A percentile compares a stretch with the other conserved stretches of the same genome.
Conservation (phyloP, 2,329 filamentous ascomycete genomes). For the Exophiala phaeomuriformis region DNA sequence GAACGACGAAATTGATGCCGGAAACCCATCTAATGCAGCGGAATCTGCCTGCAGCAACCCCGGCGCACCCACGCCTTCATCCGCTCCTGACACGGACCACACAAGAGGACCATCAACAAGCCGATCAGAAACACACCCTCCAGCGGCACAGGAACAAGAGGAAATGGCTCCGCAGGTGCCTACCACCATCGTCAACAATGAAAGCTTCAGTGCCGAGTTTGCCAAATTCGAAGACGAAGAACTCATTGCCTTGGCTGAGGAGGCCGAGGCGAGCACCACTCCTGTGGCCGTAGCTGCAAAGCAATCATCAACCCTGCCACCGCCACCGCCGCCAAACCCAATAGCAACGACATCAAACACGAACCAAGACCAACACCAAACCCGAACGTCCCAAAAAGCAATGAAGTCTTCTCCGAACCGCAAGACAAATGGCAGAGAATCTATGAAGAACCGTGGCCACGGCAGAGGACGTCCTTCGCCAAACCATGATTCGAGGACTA, state of each 20-base stretch:
- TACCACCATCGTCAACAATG: neutral
- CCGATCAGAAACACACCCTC: neutral
- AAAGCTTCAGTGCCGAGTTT: conserved; percentile 20
- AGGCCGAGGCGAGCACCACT: conserved; percentile 7
- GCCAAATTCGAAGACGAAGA: conserved; percentile 20
- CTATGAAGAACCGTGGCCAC: no score
- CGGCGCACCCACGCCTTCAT: neutral
- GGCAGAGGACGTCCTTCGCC: no score
- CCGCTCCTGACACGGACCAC: neutral
- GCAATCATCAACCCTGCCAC: neutral
- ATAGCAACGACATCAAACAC: neutral
- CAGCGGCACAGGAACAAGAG: neutral
- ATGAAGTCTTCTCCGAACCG: neutral
- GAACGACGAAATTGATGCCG: neutral
- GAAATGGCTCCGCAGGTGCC: neutral
- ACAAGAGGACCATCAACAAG: neutral
- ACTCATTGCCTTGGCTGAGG: conserved; percentile 13
- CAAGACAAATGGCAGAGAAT: neutral
- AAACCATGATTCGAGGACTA: no score
- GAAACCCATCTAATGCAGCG: neutral
- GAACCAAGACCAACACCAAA: no score
- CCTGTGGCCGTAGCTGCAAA: neutral
- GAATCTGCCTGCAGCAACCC: neutral
- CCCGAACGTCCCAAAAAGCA: no score
- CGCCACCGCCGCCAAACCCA: neutral